Base-by-base conservation (phyloP, 129 eudicot genomes). In the Calendula officinalis region DNA sequence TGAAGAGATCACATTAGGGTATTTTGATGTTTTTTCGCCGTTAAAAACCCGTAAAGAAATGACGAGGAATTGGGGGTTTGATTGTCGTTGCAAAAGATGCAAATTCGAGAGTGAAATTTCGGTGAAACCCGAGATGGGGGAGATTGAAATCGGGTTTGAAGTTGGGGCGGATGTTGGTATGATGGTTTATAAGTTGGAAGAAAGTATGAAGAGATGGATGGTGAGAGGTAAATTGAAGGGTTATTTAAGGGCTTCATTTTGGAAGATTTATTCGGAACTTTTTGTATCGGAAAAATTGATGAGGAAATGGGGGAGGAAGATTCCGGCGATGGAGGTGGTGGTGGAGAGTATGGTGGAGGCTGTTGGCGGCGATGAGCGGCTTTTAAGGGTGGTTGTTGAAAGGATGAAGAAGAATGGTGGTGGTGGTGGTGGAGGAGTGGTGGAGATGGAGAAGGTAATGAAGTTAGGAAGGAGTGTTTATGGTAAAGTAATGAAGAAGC, bases 1-100 rank as follows among this genome's bases (percentile, higher is more conserved):
- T n/a, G 96, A 91, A 77, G 98, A 91, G 84, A 80, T 91, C 66
- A 91, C 94, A 70, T 65, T 91, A 48, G 83, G 90, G n/a, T 87
- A 87, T 69, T 87, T 78, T 12, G 87, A 91, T 62, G 81, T 84
- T 44, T 84, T 91, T 69, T 62, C 51, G 40, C 94, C 86, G 0
- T 70, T 81, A 6, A 72, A 73, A 69, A 77, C 69, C 47, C 77
- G 98, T 12, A 75, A 67, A 63, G 89, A 87, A 53, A 78, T 82
- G 91, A 78, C 86, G 2, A 66, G 63, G 36, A 81, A 79, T 45
- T 91, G 98, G 98, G 96, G 96, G 7, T 91, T 91, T 56, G 66
- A 45, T 48, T 91, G 98, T 70, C 54, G 62, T 2, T 91, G 98
- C 76, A 85, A 81, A 52, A 82, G 96, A 68, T 91, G 98, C 76